Base-by-base conservation (phyloP, 805 yeast species). In the Lipomyces yamanashiensis region DNA sequence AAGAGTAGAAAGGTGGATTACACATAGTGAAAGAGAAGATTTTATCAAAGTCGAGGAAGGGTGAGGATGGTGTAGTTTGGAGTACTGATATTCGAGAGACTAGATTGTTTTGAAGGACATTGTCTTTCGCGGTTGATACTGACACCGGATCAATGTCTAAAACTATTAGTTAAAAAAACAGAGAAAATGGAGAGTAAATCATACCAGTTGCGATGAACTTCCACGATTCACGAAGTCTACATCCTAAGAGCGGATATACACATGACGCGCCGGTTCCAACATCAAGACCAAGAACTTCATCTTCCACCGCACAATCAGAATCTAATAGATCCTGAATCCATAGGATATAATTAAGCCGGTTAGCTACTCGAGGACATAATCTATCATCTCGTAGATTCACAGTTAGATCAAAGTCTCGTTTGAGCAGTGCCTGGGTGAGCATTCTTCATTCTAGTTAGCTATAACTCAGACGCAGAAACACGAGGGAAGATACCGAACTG, bases 1-100 rank as follows among this genome's bases (percentile, higher is more conserved):
- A 75, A 1, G 67, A 59, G 68, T 82, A 83, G 67, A 83, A 83
- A 1, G 87, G 87, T 2, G 87, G 87, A 67, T 83, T 83, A 69
- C 86, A 83, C 70, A 84, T 75, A 6, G 78, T 74, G 61, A 82
- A 77, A 39, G 61, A 63, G 28, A 67, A 13, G 9, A 12, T 17
- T 12, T 43, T 17, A 17, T 13, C 50, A n/a, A 41, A 39, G 23
- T 59, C 59, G 17, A 72, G 48, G 17, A 71, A 53, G 0, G 71
- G 72, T 54, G 69, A 72, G 12, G 54, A 62, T 10, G 64, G 21
- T 0, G 62, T 41, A 2, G 71, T 62, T 4, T 61, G 13, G 2
- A 60, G 7, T 12, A 74, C 43, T 1, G 50, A 7, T 1, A 78
- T 73, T 15, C 65, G 44, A 5, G 60, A 61, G 4, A 59, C 51